These are phyloP conservation scores for Paramecium octaurelia DNA, from an alignment of 73 alveolate species.

Conservation along the genomic window DNA sequence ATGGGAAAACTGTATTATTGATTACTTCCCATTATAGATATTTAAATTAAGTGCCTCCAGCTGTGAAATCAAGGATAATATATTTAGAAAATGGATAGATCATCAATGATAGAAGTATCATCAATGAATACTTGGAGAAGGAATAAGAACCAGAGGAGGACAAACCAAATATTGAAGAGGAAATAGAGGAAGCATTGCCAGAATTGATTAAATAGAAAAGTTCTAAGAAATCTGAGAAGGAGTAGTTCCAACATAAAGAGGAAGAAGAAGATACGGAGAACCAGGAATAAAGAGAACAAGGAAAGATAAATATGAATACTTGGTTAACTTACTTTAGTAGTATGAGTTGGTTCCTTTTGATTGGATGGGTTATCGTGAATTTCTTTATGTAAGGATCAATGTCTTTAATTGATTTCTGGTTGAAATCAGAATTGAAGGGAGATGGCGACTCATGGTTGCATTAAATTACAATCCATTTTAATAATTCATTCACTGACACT, in stretches of 20 bases:
- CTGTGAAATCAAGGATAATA: not conserved
- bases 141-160: constrained; percentile 7
- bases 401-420: not conserved
- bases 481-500: not conserved
- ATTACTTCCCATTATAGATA: constrained; percentile 35
- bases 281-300: not conserved
- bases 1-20: not conserved
- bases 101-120: not conserved
- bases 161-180: not conserved
- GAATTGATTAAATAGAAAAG: not conserved
- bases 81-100: not conserved
- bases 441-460: not conserved
- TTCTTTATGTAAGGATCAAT: not conserved
- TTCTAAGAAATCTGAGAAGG: not conserved
- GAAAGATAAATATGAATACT: not conserved
- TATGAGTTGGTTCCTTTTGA: not conserved
- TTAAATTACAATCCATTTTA: not conserved
- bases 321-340: not conserved
- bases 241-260: not conserved
- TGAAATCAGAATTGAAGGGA: not conserved
- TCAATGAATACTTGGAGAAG: not conserved
- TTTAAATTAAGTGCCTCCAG: not conserved
- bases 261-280: not conserved
- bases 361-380: not conserved
- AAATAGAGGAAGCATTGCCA: not conserved